Conservation (phyloP, 352 stramenopile species). For the Globisporangium emineosum region DNA sequence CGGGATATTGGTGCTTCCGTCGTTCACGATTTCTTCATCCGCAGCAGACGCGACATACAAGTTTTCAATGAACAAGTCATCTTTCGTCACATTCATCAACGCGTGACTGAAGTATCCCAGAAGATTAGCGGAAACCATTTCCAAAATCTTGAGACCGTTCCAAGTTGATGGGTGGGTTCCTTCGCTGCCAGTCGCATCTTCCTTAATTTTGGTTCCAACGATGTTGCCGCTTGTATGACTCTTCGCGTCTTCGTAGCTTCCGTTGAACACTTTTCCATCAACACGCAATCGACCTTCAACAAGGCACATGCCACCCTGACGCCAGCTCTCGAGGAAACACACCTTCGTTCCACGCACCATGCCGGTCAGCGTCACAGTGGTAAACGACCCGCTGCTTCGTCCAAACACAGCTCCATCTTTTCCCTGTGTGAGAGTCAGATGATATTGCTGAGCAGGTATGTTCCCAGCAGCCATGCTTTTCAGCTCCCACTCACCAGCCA, state of each 20-base stretch:
- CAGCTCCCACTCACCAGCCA: conserved; percentile 83
- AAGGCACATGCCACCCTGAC: conserved; percentile 83
- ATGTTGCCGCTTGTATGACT: conserved; percentile 85
- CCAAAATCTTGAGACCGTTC: conserved; percentile 66
- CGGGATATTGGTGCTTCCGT: conserved; percentile 13
- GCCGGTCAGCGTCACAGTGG: conserved; percentile 75
- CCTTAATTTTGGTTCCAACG: conserved; percentile 62
- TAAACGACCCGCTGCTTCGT: conserved; percentile 78
- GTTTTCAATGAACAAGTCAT: conserved; percentile 62
- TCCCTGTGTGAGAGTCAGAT: conserved; percentile 69
- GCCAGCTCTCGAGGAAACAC: conserved; percentile 84
- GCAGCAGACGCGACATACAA: conserved; percentile 14
- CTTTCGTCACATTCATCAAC: conserved; percentile 53
- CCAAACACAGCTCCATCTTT: conserved; percentile 61
- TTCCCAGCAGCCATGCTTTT: conserved; percentile 86
- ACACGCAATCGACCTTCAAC: conserved; percentile 74
- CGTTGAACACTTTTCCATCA: conserved; percentile 68
- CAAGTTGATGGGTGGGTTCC: conserved; percentile 17
- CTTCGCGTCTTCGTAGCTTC: conserved; percentile 86
- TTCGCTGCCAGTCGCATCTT: conserved; percentile 18
- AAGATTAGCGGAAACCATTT: conserved; percentile 77
- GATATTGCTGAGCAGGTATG: conserved; percentile 86
- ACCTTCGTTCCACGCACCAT: conserved; percentile 76
- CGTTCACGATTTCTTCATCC: conserved; percentile 38
- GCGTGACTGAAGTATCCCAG: conserved; percentile 67